A percentile compares a stretch with the other conserved stretches of the same genome.
phyloP scores from a whole-genome alignment of 768 basidiomycete genomes.

The Cystofilobasidium bisporidii region DNA sequence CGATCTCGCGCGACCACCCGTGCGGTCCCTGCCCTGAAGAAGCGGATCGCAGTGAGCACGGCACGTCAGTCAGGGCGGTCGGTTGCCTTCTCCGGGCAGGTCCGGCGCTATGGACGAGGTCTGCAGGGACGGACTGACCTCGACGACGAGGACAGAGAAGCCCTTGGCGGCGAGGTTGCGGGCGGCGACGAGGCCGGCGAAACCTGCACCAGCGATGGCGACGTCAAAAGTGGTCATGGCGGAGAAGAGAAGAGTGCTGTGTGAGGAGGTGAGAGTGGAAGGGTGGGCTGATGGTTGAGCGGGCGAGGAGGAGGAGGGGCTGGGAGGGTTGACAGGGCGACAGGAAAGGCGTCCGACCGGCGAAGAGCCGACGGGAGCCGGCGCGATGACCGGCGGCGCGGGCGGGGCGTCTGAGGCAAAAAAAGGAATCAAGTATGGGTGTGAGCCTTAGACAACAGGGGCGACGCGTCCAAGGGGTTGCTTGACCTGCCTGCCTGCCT shows the following conservation, averaged over 20 bases:
- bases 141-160: conserved; percentile 28
- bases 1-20: conserved; percentile 18
- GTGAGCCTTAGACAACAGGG: too few species aligned
- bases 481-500: too few species aligned
- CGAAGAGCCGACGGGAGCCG: too few species aligned
- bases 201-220: conserved; percentile 29
- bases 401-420: too few species aligned
- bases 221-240: conserved; percentile 17
- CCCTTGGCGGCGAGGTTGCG: conserved; percentile 27
- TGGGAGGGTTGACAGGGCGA: too few species aligned
- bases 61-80: neutral
- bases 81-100: conserved; percentile 20
- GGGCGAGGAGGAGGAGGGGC: too few species aligned
- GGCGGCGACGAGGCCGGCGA: conserved; percentile 29
- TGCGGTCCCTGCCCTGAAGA: conserved; percentile 3
- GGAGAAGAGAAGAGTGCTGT: neutral
- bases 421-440: too few species aligned
- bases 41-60: too few species aligned
- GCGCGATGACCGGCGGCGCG: too few species aligned
- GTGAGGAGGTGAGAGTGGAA: neutral
- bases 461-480: too few species aligned
- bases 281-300: too few species aligned
- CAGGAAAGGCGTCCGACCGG: too few species aligned
- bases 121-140: conserved; percentile 6
- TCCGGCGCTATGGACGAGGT: neutral